These are phyloP conservation scores for Boletus coccyginus DNA, from an alignment of 768 basidiomycete genomes.

Conservation along the genomic window DNA sequence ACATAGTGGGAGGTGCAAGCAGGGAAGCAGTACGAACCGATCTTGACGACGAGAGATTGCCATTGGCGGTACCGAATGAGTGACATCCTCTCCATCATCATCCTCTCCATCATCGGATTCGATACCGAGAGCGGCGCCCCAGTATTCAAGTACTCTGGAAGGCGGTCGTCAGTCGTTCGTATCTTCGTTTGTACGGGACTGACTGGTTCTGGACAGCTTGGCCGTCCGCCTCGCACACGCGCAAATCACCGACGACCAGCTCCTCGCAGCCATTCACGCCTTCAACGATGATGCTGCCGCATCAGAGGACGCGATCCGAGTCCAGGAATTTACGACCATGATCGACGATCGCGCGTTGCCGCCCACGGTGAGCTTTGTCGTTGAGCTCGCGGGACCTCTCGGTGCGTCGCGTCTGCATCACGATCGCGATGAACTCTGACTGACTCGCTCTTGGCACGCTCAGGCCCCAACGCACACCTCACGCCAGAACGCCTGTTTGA, in stretches of 20 bases:
- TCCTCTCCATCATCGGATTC: slow-evolving; percentile 19
- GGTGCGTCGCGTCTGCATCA: slow-evolving; percentile 13
- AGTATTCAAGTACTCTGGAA: slow-evolving; percentile 12
- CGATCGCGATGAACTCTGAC: background rate
- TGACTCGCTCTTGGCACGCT: background rate
- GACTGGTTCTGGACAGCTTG: background rate
- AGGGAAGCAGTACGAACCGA: slow-evolving; percentile 17
- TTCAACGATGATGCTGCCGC: background rate
- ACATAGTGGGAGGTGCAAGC: slow-evolving; percentile 18
- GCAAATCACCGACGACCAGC: slow-evolving; percentile 8
- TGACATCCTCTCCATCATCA: no score
- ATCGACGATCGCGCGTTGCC: slow-evolving; percentile 10
- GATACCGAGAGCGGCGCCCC: slow-evolving; percentile 3
- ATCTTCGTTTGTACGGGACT: background rate
- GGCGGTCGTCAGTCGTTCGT: slow-evolving; percentile 14
- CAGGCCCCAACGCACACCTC: slow-evolving; percentile 6
- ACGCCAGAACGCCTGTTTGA: no score
- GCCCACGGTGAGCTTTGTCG: slow-evolving; percentile 12
- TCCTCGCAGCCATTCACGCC: slow-evolving; percentile 1
- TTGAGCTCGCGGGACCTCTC: slow-evolving; percentile 9
- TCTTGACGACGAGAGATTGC: slow-evolving; percentile 20
- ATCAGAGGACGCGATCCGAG: slow-evolving; percentile 2
- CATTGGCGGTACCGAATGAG: slow-evolving; percentile 23
- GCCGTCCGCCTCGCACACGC: slow-evolving; percentile 4
- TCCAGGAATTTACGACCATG: slow-evolving; percentile 16